A percentile compares a stretch with the other conserved stretches of the same genome.
These are phyloP conservation scores for Vigna trinervia DNA, from an alignment of 306 rosid species.

Conservation along the genomic window DNA sequence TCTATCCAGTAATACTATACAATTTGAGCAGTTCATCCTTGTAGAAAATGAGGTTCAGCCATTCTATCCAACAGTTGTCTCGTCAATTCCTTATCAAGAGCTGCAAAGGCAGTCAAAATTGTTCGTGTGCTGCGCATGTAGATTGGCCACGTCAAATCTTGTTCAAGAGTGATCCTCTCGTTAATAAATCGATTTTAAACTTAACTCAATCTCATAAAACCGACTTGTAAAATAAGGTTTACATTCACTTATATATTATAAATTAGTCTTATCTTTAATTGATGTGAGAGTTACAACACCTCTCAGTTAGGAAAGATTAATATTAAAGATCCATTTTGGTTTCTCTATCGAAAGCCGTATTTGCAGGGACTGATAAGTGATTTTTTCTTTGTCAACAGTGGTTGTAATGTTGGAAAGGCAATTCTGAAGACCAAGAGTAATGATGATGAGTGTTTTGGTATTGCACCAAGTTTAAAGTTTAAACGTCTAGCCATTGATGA, in stretches of 20 bases:
- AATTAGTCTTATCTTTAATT: no score
- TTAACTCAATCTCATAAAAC: no score
- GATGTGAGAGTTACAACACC: no score
- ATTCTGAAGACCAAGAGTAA: constrained; percentile 22
- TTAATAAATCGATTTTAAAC: no score
- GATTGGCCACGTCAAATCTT: constrained; percentile 16
- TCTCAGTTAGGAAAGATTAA: constrained; percentile 25
- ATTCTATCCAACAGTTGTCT: constrained; percentile 5
- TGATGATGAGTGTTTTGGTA: constrained; percentile 36
- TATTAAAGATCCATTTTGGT: constrained; percentile 31
- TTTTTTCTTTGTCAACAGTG: constrained; percentile 44
- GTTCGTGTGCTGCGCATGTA: constrained; percentile 7
- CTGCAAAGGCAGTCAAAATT: constrained; percentile 35
- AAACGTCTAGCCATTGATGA: constrained; percentile 49
- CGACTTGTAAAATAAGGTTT: no score
- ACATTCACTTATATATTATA: no score
- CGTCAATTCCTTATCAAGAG: constrained; percentile 27
- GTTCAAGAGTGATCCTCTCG: not conserved
- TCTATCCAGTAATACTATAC: constrained; percentile 3
- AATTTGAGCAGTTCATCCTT: not conserved
- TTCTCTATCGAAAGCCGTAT: constrained; percentile 48
- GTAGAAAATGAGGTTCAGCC: not conserved
- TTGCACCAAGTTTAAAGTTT: constrained; percentile 46
- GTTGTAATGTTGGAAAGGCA: constrained; percentile 53
- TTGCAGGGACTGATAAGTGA: constrained; percentile 34